Conservation (phyloP, 2,329 filamentous ascomycete species). For the Zasmidium angulare region DNA sequence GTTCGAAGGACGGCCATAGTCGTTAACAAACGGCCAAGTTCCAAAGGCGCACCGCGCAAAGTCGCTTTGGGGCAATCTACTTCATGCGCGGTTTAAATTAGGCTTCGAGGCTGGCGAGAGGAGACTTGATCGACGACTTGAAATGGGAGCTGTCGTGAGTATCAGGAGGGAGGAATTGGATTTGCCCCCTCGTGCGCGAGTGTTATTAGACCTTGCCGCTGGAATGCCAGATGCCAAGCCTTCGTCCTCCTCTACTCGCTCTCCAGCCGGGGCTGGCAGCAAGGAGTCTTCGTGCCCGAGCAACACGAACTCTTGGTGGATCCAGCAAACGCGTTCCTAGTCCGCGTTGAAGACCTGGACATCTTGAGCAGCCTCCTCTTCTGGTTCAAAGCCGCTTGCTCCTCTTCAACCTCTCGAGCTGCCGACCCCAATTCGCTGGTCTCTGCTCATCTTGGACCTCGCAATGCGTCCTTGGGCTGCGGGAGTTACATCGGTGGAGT, state of each 20-base stretch:
- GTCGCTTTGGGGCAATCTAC: neutral
- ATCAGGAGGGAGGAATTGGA: neutral
- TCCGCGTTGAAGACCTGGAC: too few species aligned
- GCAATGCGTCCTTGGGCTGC: conserved; percentile 28
- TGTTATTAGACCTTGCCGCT: neutral
- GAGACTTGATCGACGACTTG: too few species aligned
- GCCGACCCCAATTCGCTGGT: conserved; percentile 31
- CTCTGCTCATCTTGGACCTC: conserved; percentile 26
- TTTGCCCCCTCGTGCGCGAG: neutral
- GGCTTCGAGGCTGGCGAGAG: too few species aligned
- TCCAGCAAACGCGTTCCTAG: too few species aligned
- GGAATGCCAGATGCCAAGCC: neutral
- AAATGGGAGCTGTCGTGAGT: too few species aligned
- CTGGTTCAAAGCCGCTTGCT: neutral
- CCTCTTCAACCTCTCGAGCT: conserved; percentile 16
- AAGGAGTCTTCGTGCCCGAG: too few species aligned
- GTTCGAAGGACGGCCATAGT: conserved; percentile 10
- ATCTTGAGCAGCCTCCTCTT: too few species aligned
- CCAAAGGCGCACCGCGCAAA: neutral
- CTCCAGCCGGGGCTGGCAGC: neutral
- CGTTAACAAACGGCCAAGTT: neutral
- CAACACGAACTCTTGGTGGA: too few species aligned
- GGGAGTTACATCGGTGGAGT: conserved; percentile 19
- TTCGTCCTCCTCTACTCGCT: neutral
- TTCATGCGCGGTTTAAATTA: neutral